A percentile compares a stretch with the other conserved stretches of the same genome.
phyloP scores from a whole-genome alignment of 1,139 yeast species.

The Debaryomyces robertsiae region DNA sequence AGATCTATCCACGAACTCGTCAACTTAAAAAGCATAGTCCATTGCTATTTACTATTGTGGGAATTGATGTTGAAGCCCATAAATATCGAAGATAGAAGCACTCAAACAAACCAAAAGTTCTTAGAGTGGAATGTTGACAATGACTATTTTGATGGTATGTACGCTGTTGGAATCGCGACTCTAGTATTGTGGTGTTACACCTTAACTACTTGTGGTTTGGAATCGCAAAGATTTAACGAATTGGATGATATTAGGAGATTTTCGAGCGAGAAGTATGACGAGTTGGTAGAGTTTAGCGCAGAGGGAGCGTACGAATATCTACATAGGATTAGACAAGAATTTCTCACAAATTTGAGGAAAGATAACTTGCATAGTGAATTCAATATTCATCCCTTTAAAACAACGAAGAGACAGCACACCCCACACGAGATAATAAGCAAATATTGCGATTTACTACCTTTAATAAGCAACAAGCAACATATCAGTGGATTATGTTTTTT shows the following conservation, averaged over 20 bases:
- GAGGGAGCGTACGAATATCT: conserved; percentile 48
- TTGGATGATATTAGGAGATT: conserved; percentile 14
- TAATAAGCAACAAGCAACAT: conserved; percentile 46
- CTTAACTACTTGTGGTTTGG: conserved; percentile 43
- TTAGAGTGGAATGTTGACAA: conserved; percentile 34
- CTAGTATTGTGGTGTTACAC: conserved; percentile 53
- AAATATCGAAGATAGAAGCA: conserved; percentile 24
- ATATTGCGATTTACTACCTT: conserved; percentile 46
- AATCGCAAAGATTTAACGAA: conserved; percentile 33
- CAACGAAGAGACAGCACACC: conserved; percentile 26
- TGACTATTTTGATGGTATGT: conserved; percentile 40
- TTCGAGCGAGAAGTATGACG: conserved; percentile 18
- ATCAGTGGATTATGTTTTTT: conserved; percentile 58
- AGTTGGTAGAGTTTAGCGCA: conserved; percentile 26
- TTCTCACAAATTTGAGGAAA: conserved; percentile 22
- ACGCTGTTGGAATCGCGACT: conserved; percentile 49
- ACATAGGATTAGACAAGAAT: conserved; percentile 33
- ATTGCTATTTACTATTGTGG: conserved; percentile 64
- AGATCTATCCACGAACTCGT: conserved; percentile 36
- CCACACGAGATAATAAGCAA: conserved; percentile 40
- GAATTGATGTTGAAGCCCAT: conserved; percentile 58
- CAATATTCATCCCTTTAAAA: conserved; percentile 32
- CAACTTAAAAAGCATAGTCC: conserved; percentile 53
- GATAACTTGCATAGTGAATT: conserved; percentile 25
- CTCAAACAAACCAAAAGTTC: conserved; percentile 11